Conservation (phyloP, 805 yeast species). For the Millerozyma miso region DNA sequence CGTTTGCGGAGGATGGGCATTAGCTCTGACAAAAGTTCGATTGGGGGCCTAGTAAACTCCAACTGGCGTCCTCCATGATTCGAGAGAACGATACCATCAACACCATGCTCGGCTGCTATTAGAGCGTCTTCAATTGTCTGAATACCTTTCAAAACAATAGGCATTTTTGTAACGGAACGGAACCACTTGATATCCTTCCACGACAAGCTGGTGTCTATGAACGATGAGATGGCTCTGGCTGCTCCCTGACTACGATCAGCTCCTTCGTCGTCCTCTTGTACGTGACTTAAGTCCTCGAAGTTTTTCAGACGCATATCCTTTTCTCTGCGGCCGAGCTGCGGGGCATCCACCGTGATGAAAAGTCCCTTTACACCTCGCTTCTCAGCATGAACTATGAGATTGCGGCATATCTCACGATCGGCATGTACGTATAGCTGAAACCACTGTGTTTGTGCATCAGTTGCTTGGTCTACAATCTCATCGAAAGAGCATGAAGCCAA, state of each 20-base stretch:
- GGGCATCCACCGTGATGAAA: slow-evolving; percentile 90
- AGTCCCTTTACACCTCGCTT: slow-evolving; percentile 72
- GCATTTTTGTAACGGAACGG: slow-evolving; percentile 33
- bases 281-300: slow-evolving; percentile 41
- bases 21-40: slow-evolving; percentile 58
- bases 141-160: slow-evolving; percentile 54
- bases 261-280: slow-evolving; percentile 46
- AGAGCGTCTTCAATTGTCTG: slow-evolving; percentile 65
- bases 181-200: slow-evolving; percentile 42
- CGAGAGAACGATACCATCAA: slow-evolving; percentile 61
- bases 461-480: slow-evolving; percentile 72
- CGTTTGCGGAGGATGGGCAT: slow-evolving; percentile 39
- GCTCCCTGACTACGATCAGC: slow-evolving; percentile 79
- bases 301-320: slow-evolving; percentile 74
- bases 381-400: slow-evolving; percentile 68
- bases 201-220: slow-evolving; percentile 48
- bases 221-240: slow-evolving; percentile 79
- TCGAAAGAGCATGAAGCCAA: slow-evolving; percentile 85
- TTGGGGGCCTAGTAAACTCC: slow-evolving; percentile 57
- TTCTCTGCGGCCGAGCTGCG: slow-evolving; percentile 86
- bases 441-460: slow-evolving; percentile 76
- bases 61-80: slow-evolving; percentile 76
- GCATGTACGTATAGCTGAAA: slow-evolving; percentile 80
- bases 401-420: slow-evolving; percentile 61
- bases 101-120: slow-evolving; percentile 53